Percentiles rank a stretch among this genome's conserved stretches.
phyloP scores from a whole-genome alignment of 2,329 filamentous ascomycete species.

The Pseudogymnoascus sp. region DNA sequence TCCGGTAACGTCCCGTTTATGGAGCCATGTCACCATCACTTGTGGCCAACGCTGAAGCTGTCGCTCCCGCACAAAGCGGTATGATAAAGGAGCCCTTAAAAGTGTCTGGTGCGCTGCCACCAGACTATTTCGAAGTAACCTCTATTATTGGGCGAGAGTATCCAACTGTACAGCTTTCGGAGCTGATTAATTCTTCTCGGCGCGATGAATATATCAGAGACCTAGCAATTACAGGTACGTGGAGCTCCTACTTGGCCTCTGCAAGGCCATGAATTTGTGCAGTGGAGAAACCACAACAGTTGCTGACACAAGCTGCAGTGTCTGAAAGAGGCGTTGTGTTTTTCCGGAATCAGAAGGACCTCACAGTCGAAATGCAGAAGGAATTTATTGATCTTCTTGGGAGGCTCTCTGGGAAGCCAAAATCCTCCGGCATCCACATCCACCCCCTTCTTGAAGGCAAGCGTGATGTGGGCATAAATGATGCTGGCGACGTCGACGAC shows the following conservation, averaged over 20 bases:
- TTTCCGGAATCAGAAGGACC: slow-evolving; percentile 47
- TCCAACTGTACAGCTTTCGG: slow-evolving; percentile 1
- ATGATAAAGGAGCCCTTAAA: slow-evolving; percentile 10
- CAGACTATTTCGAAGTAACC: slow-evolving; percentile 1
- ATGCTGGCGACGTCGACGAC: slow-evolving; percentile 9
- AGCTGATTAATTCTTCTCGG: slow-evolving; percentile 8
- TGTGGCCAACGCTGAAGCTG: neutral
- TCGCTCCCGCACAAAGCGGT: neutral
- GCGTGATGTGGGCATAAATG: slow-evolving; percentile 17
- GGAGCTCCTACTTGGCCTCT: neutral
- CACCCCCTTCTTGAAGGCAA: slow-evolving; percentile 10
- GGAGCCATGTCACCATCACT: neutral
- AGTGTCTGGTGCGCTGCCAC: neutral
- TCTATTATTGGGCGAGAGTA: slow-evolving; percentile 11
- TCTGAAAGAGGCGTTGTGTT: slow-evolving; percentile 43
- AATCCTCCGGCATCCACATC: slow-evolving; percentile 1
- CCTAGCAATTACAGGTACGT: slow-evolving; percentile 8
- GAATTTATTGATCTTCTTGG: neutral
- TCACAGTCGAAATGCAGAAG: slow-evolving; percentile 33
- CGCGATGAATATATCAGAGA: slow-evolving; percentile 11
- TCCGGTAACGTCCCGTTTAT: neutral
- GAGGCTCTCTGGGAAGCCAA: neutral
- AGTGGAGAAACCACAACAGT: neutral
- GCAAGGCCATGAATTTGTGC: neutral
- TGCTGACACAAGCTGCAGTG: neutral